These are phyloP conservation scores for Xylaria venustula DNA, from an alignment of 495 filamentous ascomycete genomes.

Conservation along the genomic window DNA sequence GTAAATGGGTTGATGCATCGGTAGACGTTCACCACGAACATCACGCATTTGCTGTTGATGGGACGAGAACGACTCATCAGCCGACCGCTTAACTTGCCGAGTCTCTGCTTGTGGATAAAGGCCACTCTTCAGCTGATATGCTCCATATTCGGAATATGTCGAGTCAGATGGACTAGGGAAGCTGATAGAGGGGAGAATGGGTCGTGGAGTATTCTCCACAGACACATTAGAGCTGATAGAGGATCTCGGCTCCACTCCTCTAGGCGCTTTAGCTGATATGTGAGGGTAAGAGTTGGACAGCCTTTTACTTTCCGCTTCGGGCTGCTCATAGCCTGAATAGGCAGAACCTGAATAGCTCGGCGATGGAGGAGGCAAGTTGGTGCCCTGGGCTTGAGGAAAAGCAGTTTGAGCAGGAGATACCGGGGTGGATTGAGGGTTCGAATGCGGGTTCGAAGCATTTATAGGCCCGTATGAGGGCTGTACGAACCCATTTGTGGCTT, in stretches of 20 bases:
- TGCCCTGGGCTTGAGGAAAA: conserved; percentile 19
- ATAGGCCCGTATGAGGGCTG: conserved; percentile 26
- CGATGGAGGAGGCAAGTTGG: conserved; percentile 23
- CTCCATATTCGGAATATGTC: conserved; percentile 1
- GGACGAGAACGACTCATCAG: conserved; percentile 26
- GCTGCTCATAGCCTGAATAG: conserved; percentile 26
- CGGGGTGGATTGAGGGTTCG: conserved; percentile 26
- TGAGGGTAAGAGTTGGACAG: conserved; percentile 25
- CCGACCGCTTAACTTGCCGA: conserved; percentile 24
- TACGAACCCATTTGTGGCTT: conserved; percentile 18
- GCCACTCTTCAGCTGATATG: conserved; percentile 6
- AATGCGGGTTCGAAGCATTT: conserved; percentile 21
- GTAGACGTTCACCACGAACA: conserved; percentile 24
- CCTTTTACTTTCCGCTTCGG: conserved; percentile 21
- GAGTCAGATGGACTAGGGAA: background rate
- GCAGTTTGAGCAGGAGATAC: conserved; percentile 28
- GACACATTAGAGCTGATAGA: conserved; percentile 13
- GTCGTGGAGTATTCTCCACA: conserved; percentile 4
- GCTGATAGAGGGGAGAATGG: conserved; percentile 13
- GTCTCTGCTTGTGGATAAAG: conserved; percentile 24
- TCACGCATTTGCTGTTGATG: conserved; percentile 25
- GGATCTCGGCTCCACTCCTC: background rate
- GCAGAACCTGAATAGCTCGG: conserved; percentile 22
- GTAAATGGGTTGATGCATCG: conserved; percentile 18
- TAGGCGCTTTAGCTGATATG: conserved; percentile 21